phyloP scores from a whole-genome alignment of 768 basidiomycete species.

The Lentinula boryana region DNA sequence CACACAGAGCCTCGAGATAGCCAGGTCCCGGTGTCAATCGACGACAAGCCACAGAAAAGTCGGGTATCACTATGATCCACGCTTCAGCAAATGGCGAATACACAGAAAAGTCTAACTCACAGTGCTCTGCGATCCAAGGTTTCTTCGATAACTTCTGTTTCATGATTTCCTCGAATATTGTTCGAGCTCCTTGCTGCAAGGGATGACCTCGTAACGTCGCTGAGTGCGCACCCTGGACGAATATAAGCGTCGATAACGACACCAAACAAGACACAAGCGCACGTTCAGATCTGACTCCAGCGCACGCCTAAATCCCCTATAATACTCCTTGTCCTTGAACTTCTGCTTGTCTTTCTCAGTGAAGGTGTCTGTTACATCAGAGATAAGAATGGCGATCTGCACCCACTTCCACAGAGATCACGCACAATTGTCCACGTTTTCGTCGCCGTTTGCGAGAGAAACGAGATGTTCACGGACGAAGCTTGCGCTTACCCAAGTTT shows the following conservation, averaged over 20 bases:
- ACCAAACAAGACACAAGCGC: constrained; percentile 6
- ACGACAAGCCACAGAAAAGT: constrained; percentile 53
- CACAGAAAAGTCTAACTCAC: constrained; percentile 23
- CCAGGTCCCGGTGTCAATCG: constrained; percentile 66
- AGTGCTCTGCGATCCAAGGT: constrained; percentile 53
- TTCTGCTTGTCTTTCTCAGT: constrained; percentile 43
- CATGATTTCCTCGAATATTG: constrained; percentile 40
- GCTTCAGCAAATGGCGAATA: neutral
- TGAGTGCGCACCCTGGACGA: constrained; percentile 29
- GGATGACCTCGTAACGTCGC: constrained; percentile 34
- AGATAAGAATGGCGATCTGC: neutral
- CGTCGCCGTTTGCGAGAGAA: constrained; percentile 29
- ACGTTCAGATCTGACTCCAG: constrained; percentile 49
- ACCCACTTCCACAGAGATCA: neutral
- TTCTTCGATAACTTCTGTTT: constrained; percentile 43
- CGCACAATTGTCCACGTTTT: constrained; percentile 36
- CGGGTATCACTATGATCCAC: constrained; percentile 42
- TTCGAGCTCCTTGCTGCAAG: constrained; percentile 28
- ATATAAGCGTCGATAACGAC: neutral
- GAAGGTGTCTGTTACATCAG: constrained; percentile 31
- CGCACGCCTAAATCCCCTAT: constrained; percentile 39
- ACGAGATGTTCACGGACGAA: constrained; percentile 36
- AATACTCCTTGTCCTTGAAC: constrained; percentile 42
- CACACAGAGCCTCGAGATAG: constrained; percentile 58
- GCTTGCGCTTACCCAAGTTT: constrained; percentile 49